Evolutionary conservation across 345 rosid genomes (phyloP).

Genomic region (Eucalyptus tenuipes): DNA sequence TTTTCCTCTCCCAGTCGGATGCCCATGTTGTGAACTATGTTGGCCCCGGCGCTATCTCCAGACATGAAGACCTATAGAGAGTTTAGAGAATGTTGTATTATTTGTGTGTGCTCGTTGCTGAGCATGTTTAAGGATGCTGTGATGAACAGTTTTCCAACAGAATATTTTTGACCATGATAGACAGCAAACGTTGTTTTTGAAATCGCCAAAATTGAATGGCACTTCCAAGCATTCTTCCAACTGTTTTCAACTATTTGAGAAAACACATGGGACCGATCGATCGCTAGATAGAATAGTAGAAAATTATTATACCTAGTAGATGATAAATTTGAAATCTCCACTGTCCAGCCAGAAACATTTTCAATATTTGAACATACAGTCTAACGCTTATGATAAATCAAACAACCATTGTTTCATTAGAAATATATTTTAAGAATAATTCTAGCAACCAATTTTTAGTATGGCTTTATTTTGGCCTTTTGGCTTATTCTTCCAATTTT

Average conservation of each 20-base stretch:
- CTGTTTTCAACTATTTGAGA: neutral
- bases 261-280: neutral
- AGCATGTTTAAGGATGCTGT: neutral
- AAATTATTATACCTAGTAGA: neutral
- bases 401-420: neutral
- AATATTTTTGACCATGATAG: neutral
- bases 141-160: neutral
- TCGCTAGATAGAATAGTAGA: neutral
- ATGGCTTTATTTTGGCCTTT: neutral
- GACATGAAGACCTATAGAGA: constrained; percentile 3
- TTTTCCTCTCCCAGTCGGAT: neutral
- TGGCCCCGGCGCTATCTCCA: constrained; percentile 32
- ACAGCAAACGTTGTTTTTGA: neutral
- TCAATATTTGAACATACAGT: neutral
- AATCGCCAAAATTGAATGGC: neutral
- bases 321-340: neutral
- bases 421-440: neutral
- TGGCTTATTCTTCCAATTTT: neutral
- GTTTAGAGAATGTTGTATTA: neutral
- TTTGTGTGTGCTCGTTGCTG: neutral
- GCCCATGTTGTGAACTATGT: constrained; percentile 4
- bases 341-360: neutral
- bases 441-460: neutral
- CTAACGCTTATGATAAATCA: neutral
- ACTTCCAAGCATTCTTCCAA: neutral